Percentiles rank a stretch among this genome's conserved stretches.
Conservation (phyloP, 768 basidiomycete genomes). For the Leucocoprinus birnbaumii region DNA sequence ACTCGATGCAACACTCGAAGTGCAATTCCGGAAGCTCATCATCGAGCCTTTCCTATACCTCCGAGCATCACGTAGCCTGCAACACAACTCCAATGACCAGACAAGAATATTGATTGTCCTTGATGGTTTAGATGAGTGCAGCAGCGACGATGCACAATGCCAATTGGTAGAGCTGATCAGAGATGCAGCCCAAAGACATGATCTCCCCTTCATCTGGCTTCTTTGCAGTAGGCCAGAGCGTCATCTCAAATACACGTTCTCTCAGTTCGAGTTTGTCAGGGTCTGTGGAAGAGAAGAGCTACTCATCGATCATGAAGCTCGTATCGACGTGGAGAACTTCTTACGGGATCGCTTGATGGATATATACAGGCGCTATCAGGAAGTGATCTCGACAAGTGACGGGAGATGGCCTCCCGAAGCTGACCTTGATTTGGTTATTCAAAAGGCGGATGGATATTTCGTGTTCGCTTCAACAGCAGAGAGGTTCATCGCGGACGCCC, state of each 20-base stretch:
- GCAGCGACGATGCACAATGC: background rate
- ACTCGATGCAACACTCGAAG: background rate
- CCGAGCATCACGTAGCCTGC: too few species aligned
- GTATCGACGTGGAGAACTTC: background rate
- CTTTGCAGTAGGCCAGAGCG: constrained; percentile 1
- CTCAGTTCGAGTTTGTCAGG: background rate
- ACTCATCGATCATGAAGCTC: background rate
- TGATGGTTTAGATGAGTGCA: background rate
- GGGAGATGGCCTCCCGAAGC: background rate
- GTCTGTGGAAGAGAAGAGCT: background rate
- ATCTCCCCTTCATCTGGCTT: background rate
- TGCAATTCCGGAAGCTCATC: background rate
- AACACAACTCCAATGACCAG: too few species aligned
- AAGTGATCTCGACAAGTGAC: background rate
- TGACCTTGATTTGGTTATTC: background rate
- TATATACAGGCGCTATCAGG: background rate
- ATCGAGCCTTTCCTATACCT: background rate
- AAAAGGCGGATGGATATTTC: background rate
- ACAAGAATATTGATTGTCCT: background rate
- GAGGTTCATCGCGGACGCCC: background rate
- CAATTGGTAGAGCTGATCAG: background rate
- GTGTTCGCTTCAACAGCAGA: background rate
- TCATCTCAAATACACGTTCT: constrained; percentile 2
- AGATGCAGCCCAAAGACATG: background rate
- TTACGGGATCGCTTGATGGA: background rate